These are phyloP conservation scores for Fusarium tupiense DNA, from an alignment of 2,329 filamentous ascomycete species.

Conservation along the genomic window DNA sequence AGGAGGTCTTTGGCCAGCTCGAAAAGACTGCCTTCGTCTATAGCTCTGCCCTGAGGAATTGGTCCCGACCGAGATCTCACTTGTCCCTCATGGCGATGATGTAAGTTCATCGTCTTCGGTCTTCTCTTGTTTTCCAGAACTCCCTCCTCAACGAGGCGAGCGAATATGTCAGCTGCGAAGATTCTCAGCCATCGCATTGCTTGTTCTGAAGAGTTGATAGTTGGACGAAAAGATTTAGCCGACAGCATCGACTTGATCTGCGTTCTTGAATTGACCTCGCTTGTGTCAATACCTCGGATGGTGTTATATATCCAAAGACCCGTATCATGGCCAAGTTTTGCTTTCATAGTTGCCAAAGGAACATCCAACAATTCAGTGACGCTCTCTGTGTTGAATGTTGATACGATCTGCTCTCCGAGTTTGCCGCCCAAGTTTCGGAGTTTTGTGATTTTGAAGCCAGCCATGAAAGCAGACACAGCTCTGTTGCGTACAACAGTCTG, in stretches of 20 bases:
- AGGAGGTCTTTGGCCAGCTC: conserved; percentile 81
- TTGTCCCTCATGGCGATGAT: conserved; percentile 79
- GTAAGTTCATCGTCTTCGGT: conserved; percentile 85
- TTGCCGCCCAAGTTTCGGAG: conserved; percentile 96
- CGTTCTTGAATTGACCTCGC: conserved; percentile 88
- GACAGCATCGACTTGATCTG: conserved; percentile 98
- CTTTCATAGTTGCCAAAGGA: conserved; percentile 78
- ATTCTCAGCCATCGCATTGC: conserved; percentile 88
- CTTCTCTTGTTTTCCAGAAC: conserved; percentile 87
- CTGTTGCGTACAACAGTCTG: conserved; percentile 94
- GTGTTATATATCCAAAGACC: conserved; percentile 86
- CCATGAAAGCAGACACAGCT: conserved; percentile 81
- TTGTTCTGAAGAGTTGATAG: conserved; percentile 80
- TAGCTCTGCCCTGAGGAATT: conserved; percentile 78
- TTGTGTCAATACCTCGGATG: conserved; percentile 85
- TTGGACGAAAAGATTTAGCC: conserved; percentile 91
- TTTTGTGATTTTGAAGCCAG: conserved; percentile 90
- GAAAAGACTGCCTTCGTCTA: conserved; percentile 79
- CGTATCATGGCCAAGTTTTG: conserved; percentile 83
- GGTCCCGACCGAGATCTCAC: conserved; percentile 78
- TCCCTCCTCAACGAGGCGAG: conserved; percentile 88
- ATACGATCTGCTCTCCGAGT: conserved; percentile 84
- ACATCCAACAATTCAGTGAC: conserved; percentile 80
- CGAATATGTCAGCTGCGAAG: conserved; percentile 90
- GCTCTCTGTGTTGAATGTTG: conserved; percentile 82